These are phyloP conservation scores for Mycena venus DNA, from an alignment of 768 basidiomycete species.

Conservation along the genomic window DNA sequence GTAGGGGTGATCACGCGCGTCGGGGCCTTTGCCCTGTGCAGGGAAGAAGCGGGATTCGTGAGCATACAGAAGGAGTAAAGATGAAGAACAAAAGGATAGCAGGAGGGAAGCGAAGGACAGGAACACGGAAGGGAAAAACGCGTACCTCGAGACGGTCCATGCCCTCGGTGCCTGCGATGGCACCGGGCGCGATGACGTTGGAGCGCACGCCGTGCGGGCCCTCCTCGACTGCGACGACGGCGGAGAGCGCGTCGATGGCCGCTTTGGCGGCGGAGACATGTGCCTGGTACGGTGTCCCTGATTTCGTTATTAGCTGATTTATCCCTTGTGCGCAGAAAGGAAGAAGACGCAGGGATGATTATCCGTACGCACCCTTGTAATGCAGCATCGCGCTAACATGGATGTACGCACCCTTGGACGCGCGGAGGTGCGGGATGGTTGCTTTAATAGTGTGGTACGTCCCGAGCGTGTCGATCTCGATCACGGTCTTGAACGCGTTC, in stretches of 20 bases:
- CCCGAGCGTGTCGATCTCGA: slow-evolving; percentile 95
- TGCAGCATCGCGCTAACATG: slow-evolving; percentile 93
- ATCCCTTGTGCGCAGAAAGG: too few relatives aligned
- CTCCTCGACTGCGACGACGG: slow-evolving; percentile 92
- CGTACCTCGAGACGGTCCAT: slow-evolving; percentile 65
- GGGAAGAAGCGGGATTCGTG: neutral
- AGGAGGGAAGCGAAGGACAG: neutral
- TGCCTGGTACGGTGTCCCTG: slow-evolving; percentile 87
- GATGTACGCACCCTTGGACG: slow-evolving; percentile 84
- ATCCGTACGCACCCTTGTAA: slow-evolving; percentile 82
- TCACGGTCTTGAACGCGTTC: slow-evolving; percentile 92
- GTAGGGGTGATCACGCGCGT: slow-evolving; percentile 38
- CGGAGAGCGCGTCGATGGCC: slow-evolving; percentile 89
- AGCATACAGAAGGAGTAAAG: neutral
- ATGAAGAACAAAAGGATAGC: neutral
- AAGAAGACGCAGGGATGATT: too few relatives aligned
- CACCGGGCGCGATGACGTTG: slow-evolving; percentile 88
- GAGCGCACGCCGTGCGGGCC: slow-evolving; percentile 95
- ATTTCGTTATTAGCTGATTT: neutral
- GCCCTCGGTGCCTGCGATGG: slow-evolving; percentile 86
- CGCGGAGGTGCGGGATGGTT: slow-evolving; percentile 80
- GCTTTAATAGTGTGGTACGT: slow-evolving; percentile 97
- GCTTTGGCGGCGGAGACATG: slow-evolving; percentile 98
- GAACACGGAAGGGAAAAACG: neutral
- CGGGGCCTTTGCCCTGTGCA: slow-evolving; percentile 32